phyloP scores from a whole-genome alignment of 2,329 filamentous ascomycete species.

The Teratosphaeria pseudoeucalypti region DNA sequence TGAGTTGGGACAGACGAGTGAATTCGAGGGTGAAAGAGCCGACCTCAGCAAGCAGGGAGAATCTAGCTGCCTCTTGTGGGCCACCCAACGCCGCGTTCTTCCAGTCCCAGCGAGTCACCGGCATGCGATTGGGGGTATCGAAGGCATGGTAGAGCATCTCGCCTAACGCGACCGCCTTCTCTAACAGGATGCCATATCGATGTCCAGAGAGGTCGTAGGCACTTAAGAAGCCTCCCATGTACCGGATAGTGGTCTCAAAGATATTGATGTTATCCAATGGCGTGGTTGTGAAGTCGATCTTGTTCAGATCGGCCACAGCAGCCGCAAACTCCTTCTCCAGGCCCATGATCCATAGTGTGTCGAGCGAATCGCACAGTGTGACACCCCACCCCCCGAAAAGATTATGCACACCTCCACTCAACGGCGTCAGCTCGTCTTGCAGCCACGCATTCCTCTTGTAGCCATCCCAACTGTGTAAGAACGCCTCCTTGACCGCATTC shows the following conservation, averaged over 20 bases:
- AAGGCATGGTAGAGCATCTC: constrained; percentile 39
- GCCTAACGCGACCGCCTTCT: constrained; percentile 27
- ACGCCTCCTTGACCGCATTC: constrained; percentile 32
- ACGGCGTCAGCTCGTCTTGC: constrained; percentile 37
- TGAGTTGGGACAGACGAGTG: constrained; percentile 36
- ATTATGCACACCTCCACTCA: constrained; percentile 31
- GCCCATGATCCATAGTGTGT: constrained; percentile 40
- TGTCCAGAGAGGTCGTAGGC: constrained; percentile 17
- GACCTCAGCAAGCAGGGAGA: constrained; percentile 32
- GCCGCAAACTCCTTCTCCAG: constrained; percentile 37
- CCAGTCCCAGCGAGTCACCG: constrained; percentile 36
- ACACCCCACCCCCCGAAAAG: constrained; percentile 39
- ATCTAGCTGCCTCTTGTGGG: constrained; percentile 6
- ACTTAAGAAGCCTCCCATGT: constrained; percentile 27
- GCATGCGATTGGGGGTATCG: constrained; percentile 37
- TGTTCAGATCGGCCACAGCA: constrained; percentile 31
- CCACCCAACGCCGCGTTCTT: constrained; percentile 10
- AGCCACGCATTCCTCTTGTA: constrained; percentile 38
- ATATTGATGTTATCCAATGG: constrained; percentile 33
- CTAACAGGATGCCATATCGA: constrained; percentile 22
- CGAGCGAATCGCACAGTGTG: constrained; percentile 36
- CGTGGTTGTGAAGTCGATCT: constrained; percentile 32
- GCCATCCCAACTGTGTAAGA: constrained; percentile 34
- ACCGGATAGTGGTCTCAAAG: constrained; percentile 40
- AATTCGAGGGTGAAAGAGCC: constrained; percentile 39